phyloP scores from a whole-genome alignment of 768 basidiomycete species.

The Tephrocybe rancida region DNA sequence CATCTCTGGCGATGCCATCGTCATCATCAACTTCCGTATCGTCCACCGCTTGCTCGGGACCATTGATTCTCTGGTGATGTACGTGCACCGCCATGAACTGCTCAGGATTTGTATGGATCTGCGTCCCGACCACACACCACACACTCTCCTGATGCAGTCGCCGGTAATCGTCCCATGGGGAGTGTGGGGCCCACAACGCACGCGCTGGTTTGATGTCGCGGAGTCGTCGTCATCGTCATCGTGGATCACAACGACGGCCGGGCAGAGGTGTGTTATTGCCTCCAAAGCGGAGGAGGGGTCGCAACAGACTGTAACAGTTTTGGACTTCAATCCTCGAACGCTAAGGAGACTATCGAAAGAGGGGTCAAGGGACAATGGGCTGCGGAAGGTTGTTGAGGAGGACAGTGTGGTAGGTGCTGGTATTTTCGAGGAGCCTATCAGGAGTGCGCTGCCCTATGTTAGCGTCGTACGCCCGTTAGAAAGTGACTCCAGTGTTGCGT shows the following conservation, averaged over 20 bases:
- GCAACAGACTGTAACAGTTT: neutral
- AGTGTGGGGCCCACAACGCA: neutral
- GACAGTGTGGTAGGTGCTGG: neutral
- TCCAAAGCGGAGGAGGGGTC: neutral
- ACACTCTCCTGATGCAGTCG: neutral
- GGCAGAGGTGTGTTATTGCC: neutral
- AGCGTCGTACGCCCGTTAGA: neutral
- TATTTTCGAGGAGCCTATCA: neutral
- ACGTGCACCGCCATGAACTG: neutral
- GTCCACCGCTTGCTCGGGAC: neutral
- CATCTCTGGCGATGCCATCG: neutral
- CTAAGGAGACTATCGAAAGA: neutral
- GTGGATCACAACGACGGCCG: slow-evolving; percentile 4
- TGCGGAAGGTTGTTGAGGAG: neutral
- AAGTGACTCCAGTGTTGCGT: neutral
- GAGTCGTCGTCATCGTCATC: neutral
- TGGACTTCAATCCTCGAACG: neutral
- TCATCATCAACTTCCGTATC: neutral
- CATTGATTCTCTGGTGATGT: neutral
- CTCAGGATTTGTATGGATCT: neutral
- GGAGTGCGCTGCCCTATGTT: neutral
- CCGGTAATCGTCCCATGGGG: neutral
- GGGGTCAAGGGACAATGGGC: too few relatives aligned
- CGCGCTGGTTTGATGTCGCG: neutral
- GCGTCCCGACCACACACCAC: neutral